phyloP scores from a whole-genome alignment of 257 asterid species.

The Penstemon barbatus region DNA sequence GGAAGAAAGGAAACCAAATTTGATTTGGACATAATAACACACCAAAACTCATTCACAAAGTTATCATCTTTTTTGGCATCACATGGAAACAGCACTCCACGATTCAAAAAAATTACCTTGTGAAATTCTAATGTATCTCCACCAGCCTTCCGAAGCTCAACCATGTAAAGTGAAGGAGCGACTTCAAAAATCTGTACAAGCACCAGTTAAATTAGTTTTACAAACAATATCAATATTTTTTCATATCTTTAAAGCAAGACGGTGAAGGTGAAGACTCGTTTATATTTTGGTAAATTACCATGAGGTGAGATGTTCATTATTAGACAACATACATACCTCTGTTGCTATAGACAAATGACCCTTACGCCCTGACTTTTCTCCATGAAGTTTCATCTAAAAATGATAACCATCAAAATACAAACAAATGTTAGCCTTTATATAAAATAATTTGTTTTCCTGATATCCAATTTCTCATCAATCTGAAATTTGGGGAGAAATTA shows the following conservation, averaged over 20 bases:
- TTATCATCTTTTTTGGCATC: too few relatives aligned
- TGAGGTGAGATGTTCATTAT: background rate
- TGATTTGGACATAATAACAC: background rate
- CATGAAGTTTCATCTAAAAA: slow-evolving; percentile 84
- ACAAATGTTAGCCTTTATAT: background rate
- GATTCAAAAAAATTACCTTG: slow-evolving; percentile 44
- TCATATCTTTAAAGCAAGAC: background rate
- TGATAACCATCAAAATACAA: slow-evolving; percentile 13
- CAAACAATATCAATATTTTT: background rate
- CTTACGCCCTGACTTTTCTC: slow-evolving; percentile 92
- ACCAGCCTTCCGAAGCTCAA: slow-evolving; percentile 90
- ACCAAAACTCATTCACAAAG: too few relatives aligned
- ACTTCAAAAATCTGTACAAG: slow-evolving; percentile 74
- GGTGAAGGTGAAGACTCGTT: background rate
- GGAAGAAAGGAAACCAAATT: slow-evolving; percentile 12
- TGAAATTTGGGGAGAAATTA: background rate
- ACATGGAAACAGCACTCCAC: too few relatives aligned
- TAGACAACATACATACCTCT: slow-evolving; percentile 65
- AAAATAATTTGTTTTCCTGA: background rate
- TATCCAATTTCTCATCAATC: too few relatives aligned
- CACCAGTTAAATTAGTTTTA: background rate
- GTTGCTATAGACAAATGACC: slow-evolving; percentile 89
- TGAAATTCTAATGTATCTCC: slow-evolving; percentile 96
- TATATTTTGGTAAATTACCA: background rate
- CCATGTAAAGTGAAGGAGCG: slow-evolving; percentile 89